These are phyloP conservation scores for Penicillium freii DNA, from an alignment of 2,329 filamentous ascomycete genomes.

Conservation along the genomic window DNA sequence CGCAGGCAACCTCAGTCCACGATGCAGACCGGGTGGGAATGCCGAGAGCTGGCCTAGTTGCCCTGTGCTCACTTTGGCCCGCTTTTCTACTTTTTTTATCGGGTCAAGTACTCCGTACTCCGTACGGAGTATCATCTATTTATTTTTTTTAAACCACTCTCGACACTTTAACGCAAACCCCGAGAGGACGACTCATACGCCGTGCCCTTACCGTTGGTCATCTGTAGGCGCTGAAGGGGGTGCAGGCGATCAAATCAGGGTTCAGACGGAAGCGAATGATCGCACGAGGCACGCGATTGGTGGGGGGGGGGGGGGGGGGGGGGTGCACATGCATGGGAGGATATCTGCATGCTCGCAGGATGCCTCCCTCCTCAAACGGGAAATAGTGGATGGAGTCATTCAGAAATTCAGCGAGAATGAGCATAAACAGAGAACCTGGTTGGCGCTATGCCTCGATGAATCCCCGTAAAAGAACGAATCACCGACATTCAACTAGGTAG, in stretches of 20 bases:
- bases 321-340: slow-evolving; percentile 9
- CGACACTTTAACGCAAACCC: background rate
- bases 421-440: slow-evolving; percentile 11
- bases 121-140: background rate
- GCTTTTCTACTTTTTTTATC: slow-evolving; percentile 14
- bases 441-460: slow-evolving; percentile 10
- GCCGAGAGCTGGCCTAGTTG: slow-evolving; percentile 20
- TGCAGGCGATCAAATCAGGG: slow-evolving; percentile 11
- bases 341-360: slow-evolving; percentile 12
- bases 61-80: slow-evolving; percentile 22
- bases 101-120: background rate
- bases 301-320: too few relatives aligned
- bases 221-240: slow-evolving; percentile 13
- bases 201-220: slow-evolving; percentile 11
- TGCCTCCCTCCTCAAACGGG: slow-evolving; percentile 1
- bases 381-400: slow-evolving; percentile 12
- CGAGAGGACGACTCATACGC: background rate
- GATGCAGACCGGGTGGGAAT: slow-evolving; percentile 25
- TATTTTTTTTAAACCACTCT: background rate
- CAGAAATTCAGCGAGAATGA: slow-evolving; percentile 3
- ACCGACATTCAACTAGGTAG: background rate
- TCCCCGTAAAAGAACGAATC: slow-evolving; percentile 16
- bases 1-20: slow-evolving; percentile 16
- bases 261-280: slow-evolving; percentile 9
- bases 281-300: slow-evolving; percentile 13